Evolutionary conservation across 2,329 filamentous ascomycete genomes (phyloP).

Genomic region (Fusarium sp.): DNA sequence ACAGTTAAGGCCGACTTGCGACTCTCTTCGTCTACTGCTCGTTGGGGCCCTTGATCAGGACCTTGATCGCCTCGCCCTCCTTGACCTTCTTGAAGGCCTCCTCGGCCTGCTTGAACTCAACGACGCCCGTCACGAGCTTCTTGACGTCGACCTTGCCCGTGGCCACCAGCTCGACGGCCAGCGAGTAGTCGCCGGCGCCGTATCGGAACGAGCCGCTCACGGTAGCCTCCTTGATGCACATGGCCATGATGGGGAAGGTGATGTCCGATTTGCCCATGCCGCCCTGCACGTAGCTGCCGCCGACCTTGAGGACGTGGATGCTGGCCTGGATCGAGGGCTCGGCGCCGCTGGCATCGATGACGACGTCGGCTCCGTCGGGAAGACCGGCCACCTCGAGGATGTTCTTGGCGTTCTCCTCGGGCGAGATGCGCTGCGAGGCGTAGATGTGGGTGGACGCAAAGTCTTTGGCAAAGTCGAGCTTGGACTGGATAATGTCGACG

Average conservation of each 20-base stretch:
- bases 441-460: conserved; percentile 83
- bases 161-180: conserved; percentile 84
- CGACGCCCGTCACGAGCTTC: conserved; percentile 83
- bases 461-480: conserved; percentile 83
- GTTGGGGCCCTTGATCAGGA: conserved; percentile 77
- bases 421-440: conserved; percentile 71
- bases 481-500: conserved; percentile 87
- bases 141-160: conserved; percentile 84
- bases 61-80: conserved; percentile 83
- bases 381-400: conserved; percentile 77
- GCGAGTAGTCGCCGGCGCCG: conserved; percentile 87
- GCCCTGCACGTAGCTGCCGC: conserved; percentile 86
- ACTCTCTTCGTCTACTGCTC: conserved; percentile 60
- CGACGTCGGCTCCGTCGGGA: conserved; percentile 79
- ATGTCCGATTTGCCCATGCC: conserved; percentile 94
- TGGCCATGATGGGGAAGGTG: conserved; percentile 90
- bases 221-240: conserved; percentile 91
- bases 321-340: conserved; percentile 84
- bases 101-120: conserved; percentile 87
- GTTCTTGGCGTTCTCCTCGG: conserved; percentile 82
- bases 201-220: conserved; percentile 93
- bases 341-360: conserved; percentile 86
- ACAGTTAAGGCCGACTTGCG: not conserved
- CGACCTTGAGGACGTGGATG: conserved; percentile 78
- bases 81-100: conserved; percentile 90